Conservation (phyloP, 352 stramenopile species). For the Pilasporangium apinafurcum region DNA sequence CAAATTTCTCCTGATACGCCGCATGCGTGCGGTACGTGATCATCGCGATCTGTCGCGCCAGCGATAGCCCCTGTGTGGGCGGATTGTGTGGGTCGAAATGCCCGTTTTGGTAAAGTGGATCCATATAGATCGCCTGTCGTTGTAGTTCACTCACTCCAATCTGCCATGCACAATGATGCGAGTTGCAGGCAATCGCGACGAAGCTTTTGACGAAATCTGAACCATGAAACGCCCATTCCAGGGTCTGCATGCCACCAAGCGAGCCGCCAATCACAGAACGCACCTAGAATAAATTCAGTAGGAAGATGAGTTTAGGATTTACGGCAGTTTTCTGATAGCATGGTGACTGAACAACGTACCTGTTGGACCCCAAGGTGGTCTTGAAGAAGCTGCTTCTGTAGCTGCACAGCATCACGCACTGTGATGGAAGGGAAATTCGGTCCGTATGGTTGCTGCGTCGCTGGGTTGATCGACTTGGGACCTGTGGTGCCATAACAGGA, state of each 20-base stretch:
- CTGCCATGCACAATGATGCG: constrained; percentile 94
- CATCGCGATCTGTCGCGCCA: constrained; percentile 96
- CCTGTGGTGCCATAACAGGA: constrained; percentile 94
- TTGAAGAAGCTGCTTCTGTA: constrained; percentile 88
- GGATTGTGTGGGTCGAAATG: constrained; percentile 57
- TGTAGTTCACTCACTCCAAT: constrained; percentile 95
- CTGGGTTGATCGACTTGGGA: constrained; percentile 74
- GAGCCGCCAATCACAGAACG: constrained; percentile 91
- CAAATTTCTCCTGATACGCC: constrained; percentile 93
- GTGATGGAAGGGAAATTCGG: constrained; percentile 88
- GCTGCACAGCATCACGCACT: constrained; percentile 89
- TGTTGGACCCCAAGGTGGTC: constrained; percentile 84
- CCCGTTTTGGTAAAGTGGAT: constrained; percentile 88
- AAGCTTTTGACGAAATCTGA: constrained; percentile 83
- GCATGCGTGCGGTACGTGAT: constrained; percentile 93
- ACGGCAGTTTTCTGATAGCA: no score
- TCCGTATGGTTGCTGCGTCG: constrained; percentile 74
- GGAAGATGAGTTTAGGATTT: no score
- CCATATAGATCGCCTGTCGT: constrained; percentile 94
- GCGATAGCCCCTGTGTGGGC: constrained; percentile 75
- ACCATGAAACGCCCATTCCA: constrained; percentile 93
- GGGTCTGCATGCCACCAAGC: constrained; percentile 96
- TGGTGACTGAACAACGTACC: background rate
- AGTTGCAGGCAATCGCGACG: constrained; percentile 92
- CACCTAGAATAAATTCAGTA: no score